Conservation (phyloP, 129 eudicot genomes). For the Cynara cardunculus region DNA sequence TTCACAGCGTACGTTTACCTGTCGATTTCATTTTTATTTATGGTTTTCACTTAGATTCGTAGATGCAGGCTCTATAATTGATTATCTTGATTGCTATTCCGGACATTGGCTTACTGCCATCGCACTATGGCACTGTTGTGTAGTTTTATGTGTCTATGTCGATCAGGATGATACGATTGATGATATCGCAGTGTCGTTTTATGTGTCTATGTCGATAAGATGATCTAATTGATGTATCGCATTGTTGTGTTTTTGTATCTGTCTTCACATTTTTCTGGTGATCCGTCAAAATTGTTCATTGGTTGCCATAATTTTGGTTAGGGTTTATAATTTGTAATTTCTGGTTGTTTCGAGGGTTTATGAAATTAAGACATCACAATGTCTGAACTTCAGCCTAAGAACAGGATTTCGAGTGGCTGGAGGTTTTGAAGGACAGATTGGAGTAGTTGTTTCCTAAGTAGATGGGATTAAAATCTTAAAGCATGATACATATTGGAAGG, state of each 20-base stretch:
- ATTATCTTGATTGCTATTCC: neutral
- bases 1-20: constrained; percentile 14
- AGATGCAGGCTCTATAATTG: neutral
- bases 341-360: neutral
- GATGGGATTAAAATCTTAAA: neutral
- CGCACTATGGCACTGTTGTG: neutral
- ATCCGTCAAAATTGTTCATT: neutral
- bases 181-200: neutral
- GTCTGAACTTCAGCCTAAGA: neutral
- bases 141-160: neutral
- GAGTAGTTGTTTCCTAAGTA: neutral
- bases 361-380: neutral
- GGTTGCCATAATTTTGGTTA: neutral
- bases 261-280: neutral
- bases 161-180: neutral
- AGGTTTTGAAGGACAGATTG: neutral
- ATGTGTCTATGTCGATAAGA: neutral
- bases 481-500: neutral
- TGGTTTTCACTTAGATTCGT: neutral
- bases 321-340: neutral
- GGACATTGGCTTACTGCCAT: neutral
- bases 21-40: neutral
- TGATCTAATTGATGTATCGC: neutral
- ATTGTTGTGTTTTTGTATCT: neutral
- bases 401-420: neutral